Conservation (phyloP, 805 yeast genomes). For the Candida arabinofermentans region DNA sequence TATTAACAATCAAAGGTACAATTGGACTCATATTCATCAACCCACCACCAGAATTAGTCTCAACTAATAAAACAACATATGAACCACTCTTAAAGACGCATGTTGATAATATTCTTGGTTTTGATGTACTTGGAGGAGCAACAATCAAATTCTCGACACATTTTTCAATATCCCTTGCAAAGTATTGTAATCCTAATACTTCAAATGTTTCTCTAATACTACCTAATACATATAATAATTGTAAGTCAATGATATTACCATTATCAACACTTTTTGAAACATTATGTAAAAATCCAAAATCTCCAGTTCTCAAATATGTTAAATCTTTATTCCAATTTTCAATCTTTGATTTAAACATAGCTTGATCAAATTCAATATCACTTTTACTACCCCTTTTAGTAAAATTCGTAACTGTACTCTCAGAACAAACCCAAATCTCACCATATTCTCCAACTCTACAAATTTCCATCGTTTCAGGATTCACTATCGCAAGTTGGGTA, state of each 20-base stretch:
- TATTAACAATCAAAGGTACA: constrained; percentile 79
- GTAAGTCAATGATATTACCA: constrained; percentile 42
- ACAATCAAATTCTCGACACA: constrained; percentile 50
- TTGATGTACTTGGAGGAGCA: constrained; percentile 22
- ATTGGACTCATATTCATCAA: constrained; percentile 52
- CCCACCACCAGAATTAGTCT: constrained; percentile 33
- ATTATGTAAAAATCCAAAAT: constrained; percentile 85
- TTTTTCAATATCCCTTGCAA: constrained; percentile 77
- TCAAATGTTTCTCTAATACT: constrained; percentile 85
- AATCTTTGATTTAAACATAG: constrained; percentile 62
- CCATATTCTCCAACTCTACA: constrained; percentile 93
- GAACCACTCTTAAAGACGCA: constrained; percentile 82
- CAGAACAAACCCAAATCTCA: constrained; percentile 94
- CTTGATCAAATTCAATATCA: constrained; percentile 37
- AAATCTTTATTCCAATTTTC: constrained; percentile 59
- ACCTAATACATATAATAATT: constrained; percentile 82
- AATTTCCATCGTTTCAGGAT: constrained; percentile 79
- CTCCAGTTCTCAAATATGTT: constrained; percentile 84
- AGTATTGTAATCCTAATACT: constrained; percentile 84
- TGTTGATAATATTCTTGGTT: neutral
- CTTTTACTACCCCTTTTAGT: constrained; percentile 37
- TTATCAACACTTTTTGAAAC: constrained; percentile 39
- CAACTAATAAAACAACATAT: constrained; percentile 70
- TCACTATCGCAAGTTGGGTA: constrained; percentile 89
- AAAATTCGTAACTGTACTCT: constrained; percentile 67